A percentile compares a stretch with the other conserved stretches of the same genome.
Conservation (phyloP, 768 basidiomycete genomes). For the Kwoniella heveanensis region DNA sequence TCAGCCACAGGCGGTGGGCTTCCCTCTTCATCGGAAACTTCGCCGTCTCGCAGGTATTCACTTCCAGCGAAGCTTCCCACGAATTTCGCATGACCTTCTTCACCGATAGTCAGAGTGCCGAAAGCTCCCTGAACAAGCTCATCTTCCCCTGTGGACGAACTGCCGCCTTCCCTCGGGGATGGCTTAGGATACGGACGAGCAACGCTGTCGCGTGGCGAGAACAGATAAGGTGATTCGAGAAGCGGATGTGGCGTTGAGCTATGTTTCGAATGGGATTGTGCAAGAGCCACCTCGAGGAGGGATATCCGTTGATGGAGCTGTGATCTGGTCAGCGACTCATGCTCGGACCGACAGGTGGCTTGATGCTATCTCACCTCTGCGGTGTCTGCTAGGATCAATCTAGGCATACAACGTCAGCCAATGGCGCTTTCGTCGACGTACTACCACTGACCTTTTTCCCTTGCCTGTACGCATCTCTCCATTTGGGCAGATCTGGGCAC, state of each 20-base stretch:
- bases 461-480: conserved; percentile 51
- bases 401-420: conserved; percentile 5
- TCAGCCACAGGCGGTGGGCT: conserved; percentile 1
- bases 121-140: conserved; percentile 45
- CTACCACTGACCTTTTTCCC: conserved; percentile 45
- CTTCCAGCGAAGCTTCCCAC: conserved; percentile 51
- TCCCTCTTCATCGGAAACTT: conserved; percentile 16
- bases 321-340: conserved; percentile 12
- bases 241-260: conserved; percentile 43
- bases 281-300: conserved; percentile 51
- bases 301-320: conserved; percentile 51
- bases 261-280: conserved; percentile 40
- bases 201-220: conserved; percentile 36
- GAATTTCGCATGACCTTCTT: conserved; percentile 47
- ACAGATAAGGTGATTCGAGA: conserved; percentile 46
- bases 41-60: conserved; percentile 43
- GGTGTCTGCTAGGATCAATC: conserved; percentile 51
- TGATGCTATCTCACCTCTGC: conserved; percentile 38
- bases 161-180: conserved; percentile 12
- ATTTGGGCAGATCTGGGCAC: conserved; percentile 53
- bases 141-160: conserved; percentile 25
- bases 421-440: too few species aligned
- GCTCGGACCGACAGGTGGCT: background rate
- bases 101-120: conserved; percentile 52
- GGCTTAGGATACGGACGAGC: conserved; percentile 13